These are phyloP conservation scores for Globisporangium carolinianum DNA, from an alignment of 352 stramenopile genomes.

Conservation along the genomic window DNA sequence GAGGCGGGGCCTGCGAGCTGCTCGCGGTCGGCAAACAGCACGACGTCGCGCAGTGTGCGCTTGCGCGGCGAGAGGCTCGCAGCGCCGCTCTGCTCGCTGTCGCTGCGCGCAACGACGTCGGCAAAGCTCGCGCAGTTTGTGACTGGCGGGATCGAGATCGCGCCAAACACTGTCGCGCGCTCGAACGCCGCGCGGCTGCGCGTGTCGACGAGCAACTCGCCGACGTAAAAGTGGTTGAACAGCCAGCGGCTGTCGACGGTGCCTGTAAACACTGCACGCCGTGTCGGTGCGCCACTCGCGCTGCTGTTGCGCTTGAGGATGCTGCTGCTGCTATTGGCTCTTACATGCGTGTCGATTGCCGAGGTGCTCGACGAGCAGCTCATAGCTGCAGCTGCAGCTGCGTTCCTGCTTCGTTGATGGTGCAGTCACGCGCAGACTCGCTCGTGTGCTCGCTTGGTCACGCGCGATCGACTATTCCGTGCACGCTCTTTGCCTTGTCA, in stretches of 20 bases:
- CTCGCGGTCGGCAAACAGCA: constrained; percentile 37
- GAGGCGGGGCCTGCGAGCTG: constrained; percentile 18
- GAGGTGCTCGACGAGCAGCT: constrained; percentile 3
- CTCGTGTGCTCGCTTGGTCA: no score
- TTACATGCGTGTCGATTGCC: neutral
- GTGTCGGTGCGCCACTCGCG: neutral
- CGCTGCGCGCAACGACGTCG: constrained; percentile 14
- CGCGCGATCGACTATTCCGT: no score
- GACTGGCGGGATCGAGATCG: constrained; percentile 43
- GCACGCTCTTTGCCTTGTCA: no score
- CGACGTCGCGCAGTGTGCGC: constrained; percentile 40
- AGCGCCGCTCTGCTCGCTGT: constrained; percentile 13
- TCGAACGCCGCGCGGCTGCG: constrained; percentile 23
- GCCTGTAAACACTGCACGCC: constrained; percentile 14
- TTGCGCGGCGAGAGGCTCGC: constrained; percentile 20
- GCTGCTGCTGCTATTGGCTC: constrained; percentile 1
- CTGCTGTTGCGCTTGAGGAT: neutral
- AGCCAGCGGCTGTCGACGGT: constrained; percentile 54
- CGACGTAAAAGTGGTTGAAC: constrained; percentile 69
- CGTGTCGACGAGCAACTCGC: constrained; percentile 55
- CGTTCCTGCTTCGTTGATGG: no score
- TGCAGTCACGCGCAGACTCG: no score
- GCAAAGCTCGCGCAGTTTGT: constrained; percentile 9
- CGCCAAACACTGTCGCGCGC: constrained; percentile 34
- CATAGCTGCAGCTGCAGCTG: neutral